These are phyloP conservation scores for Ceriops tagal DNA, from an alignment of 345 rosid species.

Conservation along the genomic window DNA sequence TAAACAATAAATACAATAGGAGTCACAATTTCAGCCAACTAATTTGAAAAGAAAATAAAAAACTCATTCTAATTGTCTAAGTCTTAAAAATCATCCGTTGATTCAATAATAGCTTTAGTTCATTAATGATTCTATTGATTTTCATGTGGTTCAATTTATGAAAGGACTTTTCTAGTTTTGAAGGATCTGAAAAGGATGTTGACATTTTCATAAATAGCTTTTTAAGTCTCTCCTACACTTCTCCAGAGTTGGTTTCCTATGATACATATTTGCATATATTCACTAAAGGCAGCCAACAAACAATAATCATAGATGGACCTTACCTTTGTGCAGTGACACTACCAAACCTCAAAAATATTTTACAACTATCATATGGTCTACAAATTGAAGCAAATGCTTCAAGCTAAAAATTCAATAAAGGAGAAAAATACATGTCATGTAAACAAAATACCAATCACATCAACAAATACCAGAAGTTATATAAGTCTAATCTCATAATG, in stretches of 20 bases:
- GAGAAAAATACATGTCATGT: not conserved
- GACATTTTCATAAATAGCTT: conserved; percentile 62
- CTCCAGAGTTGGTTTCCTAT: conserved; percentile 55
- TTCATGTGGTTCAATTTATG: conserved; percentile 58
- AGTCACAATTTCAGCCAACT: no score
- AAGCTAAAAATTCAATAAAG: not conserved
- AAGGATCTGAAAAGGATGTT: conserved; percentile 66
- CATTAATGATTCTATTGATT: conserved; percentile 50
- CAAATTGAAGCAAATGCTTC: not conserved
- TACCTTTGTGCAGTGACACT: no score
- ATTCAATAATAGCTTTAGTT: conserved; percentile 51
- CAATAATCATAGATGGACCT: no score
- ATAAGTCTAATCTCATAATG: not conserved
- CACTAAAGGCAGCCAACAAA: no score
- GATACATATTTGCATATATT: conserved; percentile 18
- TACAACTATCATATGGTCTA: not conserved
- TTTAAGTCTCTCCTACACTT: conserved; percentile 41
- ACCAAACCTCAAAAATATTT: not conserved
- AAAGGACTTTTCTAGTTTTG: conserved; percentile 66
- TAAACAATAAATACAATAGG: no score
- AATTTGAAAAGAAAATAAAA: not conserved
- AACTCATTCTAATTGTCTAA: conserved; percentile 43
- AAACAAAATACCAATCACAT: not conserved
- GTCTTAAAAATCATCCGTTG: conserved; percentile 38
- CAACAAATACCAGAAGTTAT: not conserved